Evolutionary conservation across 352 stramenopile species (phyloP).

Genomic region (Pythium brachiatum): DNA sequence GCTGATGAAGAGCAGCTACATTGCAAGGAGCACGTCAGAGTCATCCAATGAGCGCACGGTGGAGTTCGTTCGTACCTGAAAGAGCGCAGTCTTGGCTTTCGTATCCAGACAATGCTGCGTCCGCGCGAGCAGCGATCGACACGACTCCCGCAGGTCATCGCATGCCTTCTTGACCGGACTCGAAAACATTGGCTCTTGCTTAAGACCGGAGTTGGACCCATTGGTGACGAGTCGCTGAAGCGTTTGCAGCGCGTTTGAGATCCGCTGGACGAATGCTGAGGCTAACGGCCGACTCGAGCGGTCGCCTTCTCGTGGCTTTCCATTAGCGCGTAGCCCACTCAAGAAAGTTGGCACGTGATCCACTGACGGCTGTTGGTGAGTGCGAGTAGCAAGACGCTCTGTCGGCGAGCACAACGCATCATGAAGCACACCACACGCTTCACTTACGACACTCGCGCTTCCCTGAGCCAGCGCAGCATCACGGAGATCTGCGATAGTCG

Average conservation of each 20-base stretch:
- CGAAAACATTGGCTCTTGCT: background rate
- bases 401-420: background rate
- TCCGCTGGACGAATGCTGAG: background rate
- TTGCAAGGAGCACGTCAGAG: background rate
- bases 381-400: background rate
- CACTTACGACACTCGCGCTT: background rate
- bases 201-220: background rate
- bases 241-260: background rate
- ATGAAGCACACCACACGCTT: slow-evolving; percentile 5
- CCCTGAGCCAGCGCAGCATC: background rate
- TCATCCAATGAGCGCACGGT: background rate
- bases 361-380: background rate
- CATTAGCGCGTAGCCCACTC: too few relatives aligned
- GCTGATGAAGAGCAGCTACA: background rate
- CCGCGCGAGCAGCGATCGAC: background rate
- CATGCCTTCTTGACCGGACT: background rate
- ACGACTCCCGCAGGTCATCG: background rate
- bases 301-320: background rate
- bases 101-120: background rate
- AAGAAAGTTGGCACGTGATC: background rate
- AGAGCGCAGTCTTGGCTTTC: background rate
- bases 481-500: slow-evolving; percentile 7
- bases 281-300: background rate
- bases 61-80: background rate
- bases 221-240: background rate